phyloP scores from a whole-genome alignment of 768 basidiomycete species.

The Porphyrellus cyaneotinctus region DNA sequence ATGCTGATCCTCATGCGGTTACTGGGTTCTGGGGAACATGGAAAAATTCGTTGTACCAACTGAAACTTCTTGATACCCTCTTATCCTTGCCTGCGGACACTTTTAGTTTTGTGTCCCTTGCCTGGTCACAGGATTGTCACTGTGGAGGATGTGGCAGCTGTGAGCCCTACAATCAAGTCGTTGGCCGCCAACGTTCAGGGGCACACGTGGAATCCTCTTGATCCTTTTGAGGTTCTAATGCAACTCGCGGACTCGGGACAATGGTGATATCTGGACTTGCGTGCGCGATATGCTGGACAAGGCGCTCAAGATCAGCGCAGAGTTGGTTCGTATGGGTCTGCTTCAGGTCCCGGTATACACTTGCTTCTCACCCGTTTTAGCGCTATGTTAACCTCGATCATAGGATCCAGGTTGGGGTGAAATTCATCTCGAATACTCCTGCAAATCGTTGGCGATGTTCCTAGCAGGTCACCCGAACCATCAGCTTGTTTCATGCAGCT shows the following conservation, averaged over 20 bases:
- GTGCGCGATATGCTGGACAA: slow-evolving; percentile 93
- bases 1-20: slow-evolving; percentile 73
- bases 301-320: slow-evolving; percentile 89
- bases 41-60: slow-evolving; percentile 81
- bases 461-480: slow-evolving; percentile 91
- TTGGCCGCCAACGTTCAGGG: slow-evolving; percentile 88
- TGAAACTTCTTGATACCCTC: slow-evolving; percentile 83
- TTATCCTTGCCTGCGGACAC: slow-evolving; percentile 86
- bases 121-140: slow-evolving; percentile 82
- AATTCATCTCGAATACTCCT: slow-evolving; percentile 81
- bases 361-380: not conserved
- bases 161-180: slow-evolving; percentile 89
- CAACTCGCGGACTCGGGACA: slow-evolving; percentile 70
- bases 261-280: slow-evolving; percentile 62
- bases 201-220: slow-evolving; percentile 91
- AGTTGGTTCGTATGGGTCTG: slow-evolving; percentile 90
- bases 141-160: slow-evolving; percentile 79
- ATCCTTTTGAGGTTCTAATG: slow-evolving; percentile 87
- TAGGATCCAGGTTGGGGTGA: slow-evolving; percentile 84
- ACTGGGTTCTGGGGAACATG: slow-evolving; percentile 83
- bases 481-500: slow-evolving; percentile 96
- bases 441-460: slow-evolving; percentile 84
- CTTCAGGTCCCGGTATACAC: slow-evolving; percentile 81
- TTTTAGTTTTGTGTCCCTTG: slow-evolving; percentile 86
- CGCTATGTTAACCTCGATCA: not conserved